Evolutionary conservation across 352 stramenopile species (phyloP), one percentile per base, ranked within the genome.

Genomic region (Globisporangium cylindrosporum): DNA sequence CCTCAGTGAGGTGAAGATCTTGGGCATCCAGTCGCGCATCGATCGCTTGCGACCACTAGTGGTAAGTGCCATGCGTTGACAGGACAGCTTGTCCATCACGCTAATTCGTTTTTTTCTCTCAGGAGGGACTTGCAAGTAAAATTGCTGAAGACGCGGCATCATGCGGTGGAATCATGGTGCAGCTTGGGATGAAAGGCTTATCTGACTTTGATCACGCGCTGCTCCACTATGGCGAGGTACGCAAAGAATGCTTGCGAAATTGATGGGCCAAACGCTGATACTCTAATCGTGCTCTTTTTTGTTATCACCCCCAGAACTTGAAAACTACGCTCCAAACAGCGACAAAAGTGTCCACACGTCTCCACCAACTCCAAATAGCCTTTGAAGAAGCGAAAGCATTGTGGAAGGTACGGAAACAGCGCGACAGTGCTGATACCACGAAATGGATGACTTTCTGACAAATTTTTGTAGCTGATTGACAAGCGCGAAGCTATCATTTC

Each of bases 401-500:
- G 36, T 29, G 20, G 32, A 62, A 73, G 38, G 56, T 66, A 15
- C 10, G 53, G 12, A 4, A 10, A n/a, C 15, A 36, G 51, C 20
- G 22, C 18, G 10, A 22, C 24, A 34, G 4, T 27, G 18, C 6
- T 32, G 32, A 34, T 38, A 14, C 0, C 6, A 43, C 15, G 27
- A 7, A 22, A 22, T 15, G 25, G 6, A 14, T 24, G 18, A 3
- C 15, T 36, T 36, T 43, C 20, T 61, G 7, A 60, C 55, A 61
- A 48, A 2, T 4, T 27, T 61, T 36, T 51, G 20, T 27, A 85
- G 78, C 75, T 80, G 53, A 67, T 84, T 46, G 60, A 68, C 25
- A 86, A 81, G 62, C 78, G 78, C 27, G 78, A 86, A 67, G 67
- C 73, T 24, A 86, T 86, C 25, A 64, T 84, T 8, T 49, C 60